Percentiles rank a stretch among this genome's conserved stretches.
phyloP scores from a whole-genome alignment of 441 rosid genomes.

The Corymbia calophylla region DNA sequence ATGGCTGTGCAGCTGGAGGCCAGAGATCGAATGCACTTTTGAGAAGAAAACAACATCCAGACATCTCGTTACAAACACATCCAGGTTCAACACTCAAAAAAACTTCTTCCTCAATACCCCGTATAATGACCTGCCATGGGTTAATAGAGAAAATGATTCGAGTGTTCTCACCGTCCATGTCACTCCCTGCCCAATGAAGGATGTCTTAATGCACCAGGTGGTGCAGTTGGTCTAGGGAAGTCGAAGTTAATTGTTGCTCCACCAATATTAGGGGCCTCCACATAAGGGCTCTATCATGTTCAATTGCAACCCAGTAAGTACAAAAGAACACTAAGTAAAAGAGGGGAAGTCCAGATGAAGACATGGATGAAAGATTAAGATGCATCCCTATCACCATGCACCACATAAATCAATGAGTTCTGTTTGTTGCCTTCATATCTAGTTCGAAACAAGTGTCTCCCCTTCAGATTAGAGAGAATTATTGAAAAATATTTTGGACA shows the following conservation, averaged over 20 bases:
- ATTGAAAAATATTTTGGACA: background rate
- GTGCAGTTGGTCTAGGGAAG: constrained; percentile 74
- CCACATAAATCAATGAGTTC: background rate
- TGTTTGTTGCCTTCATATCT: background rate
- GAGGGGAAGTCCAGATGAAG: background rate
- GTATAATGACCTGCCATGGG: background rate
- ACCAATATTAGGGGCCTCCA: constrained; percentile 56
- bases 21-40: background rate
- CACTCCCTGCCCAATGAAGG: constrained; percentile 26
- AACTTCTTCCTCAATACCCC: background rate
- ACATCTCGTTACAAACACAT: background rate
- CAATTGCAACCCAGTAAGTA: background rate
- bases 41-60: background rate
- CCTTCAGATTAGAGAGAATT: background rate
- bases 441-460: background rate
- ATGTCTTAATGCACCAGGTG: constrained; percentile 68
- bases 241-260: constrained; percentile 25
- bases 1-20: background rate
- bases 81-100: background rate
- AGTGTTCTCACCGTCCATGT: background rate
- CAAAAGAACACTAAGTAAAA: background rate
- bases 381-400: background rate
- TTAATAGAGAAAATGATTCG: background rate
- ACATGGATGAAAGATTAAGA: background rate
- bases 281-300: constrained; percentile 66